Percentiles rank a stretch among this genome's conserved stretches.
Conservation (phyloP, 2,329 filamentous ascomycete species). For the Sphaerostilbella broomeana region DNA sequence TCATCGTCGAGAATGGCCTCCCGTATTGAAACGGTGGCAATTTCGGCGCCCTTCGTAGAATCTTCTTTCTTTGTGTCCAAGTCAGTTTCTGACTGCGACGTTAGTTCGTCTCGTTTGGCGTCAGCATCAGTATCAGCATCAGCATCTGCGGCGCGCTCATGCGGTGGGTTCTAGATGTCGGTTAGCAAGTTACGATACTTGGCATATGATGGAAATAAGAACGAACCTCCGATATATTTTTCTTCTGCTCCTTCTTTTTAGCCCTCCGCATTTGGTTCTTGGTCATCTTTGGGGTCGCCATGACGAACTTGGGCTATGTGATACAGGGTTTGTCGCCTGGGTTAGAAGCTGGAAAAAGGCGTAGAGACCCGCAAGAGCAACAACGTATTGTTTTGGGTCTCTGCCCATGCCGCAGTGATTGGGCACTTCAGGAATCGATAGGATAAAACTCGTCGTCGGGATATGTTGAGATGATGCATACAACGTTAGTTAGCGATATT, state of each 20-base stretch:
- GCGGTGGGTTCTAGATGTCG: too few relatives aligned
- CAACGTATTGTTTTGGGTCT: slow-evolving; percentile 33
- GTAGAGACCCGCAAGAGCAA: slow-evolving; percentile 29
- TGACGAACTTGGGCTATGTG: slow-evolving; percentile 32
- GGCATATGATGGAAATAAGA: background rate
- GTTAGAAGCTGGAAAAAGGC: slow-evolving; percentile 32
- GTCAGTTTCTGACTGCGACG: slow-evolving; percentile 2
- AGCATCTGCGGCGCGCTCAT: background rate
- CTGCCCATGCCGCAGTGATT: slow-evolving; percentile 26
- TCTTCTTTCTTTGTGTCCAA: slow-evolving; percentile 22
- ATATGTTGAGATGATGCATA: too few relatives aligned
- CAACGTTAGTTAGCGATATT: too few relatives aligned
- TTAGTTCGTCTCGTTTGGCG: slow-evolving; percentile 2
- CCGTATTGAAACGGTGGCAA: slow-evolving; percentile 45
- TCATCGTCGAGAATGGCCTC: slow-evolving; percentile 61
- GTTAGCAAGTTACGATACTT: too few relatives aligned
- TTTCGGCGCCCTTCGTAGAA: slow-evolving; percentile 29
- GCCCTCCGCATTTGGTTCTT: slow-evolving; percentile 92
- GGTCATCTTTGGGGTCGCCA: slow-evolving; percentile 67
- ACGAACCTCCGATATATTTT: slow-evolving; percentile 49
- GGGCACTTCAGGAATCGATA: too few relatives aligned
- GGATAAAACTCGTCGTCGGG: too few relatives aligned
- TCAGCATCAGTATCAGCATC: background rate
- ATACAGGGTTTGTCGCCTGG: slow-evolving; percentile 26
- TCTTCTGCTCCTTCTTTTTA: slow-evolving; percentile 90